Percentiles rank a stretch among this genome's conserved stretches.
These are phyloP conservation scores for Stephania yunnanensis DNA, from an alignment of 164 flowering plant species.

Conservation along the genomic window DNA sequence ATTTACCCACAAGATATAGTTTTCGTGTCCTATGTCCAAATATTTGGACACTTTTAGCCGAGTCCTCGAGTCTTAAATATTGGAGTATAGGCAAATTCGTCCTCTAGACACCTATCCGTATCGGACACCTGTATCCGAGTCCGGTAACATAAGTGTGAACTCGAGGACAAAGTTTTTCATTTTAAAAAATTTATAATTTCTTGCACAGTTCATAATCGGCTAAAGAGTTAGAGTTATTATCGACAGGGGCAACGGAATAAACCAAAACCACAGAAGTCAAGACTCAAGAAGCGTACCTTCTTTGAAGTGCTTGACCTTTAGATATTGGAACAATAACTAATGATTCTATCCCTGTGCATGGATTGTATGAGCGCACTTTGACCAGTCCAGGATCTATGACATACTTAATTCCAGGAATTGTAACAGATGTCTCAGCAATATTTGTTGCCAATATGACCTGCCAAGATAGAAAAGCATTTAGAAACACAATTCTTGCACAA, in stretches of 20 bases:
- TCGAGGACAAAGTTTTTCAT: not conserved
- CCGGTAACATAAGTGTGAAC: not conserved
- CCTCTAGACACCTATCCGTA: no score
- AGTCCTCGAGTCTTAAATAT: no score
- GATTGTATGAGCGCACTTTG: conserved; percentile 75
- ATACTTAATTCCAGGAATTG: conserved; percentile 93
- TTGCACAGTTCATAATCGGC: not conserved
- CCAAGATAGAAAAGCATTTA: conserved; percentile 6
- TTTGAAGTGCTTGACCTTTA: conserved; percentile 92
- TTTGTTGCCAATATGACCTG: conserved; percentile 93
- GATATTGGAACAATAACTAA: conserved; percentile 65
- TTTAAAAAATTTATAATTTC: not conserved
- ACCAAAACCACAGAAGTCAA: not conserved
- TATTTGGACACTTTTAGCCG: no score
- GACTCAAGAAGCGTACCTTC: conserved; percentile 48
- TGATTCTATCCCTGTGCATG: conserved; percentile 73
- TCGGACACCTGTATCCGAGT: no score
- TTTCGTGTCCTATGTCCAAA: no score
- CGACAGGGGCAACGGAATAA: not conserved
- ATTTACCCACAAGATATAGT: no score
- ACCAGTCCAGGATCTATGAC: conserved; percentile 96
- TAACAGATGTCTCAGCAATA: conserved; percentile 95
- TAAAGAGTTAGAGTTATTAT: not conserved
- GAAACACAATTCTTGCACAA: not conserved
- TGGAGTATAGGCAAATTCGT: no score